These are phyloP conservation scores for Botrytis aclada DNA, from an alignment of 2,329 filamentous ascomycete species.

Conservation along the genomic window DNA sequence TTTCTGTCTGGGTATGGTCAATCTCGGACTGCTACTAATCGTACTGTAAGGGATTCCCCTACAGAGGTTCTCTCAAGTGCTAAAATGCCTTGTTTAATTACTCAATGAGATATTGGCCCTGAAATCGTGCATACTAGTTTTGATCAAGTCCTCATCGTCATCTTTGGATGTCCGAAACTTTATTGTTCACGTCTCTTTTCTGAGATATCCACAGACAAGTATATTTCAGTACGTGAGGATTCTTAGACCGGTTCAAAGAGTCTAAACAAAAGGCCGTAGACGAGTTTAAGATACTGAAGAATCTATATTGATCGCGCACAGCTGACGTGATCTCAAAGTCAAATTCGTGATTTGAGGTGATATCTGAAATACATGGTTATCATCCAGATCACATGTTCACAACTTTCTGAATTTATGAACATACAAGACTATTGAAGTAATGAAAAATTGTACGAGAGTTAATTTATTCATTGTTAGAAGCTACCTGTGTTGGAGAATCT, in stretches of 20 bases:
- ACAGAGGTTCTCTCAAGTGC: background rate
- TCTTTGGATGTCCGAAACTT: background rate
- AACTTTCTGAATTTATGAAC: background rate
- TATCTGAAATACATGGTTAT: background rate
- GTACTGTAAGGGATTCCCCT: background rate
- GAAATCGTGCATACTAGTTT: background rate
- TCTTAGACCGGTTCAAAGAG: background rate
- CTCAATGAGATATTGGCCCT: background rate
- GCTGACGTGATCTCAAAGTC: background rate
- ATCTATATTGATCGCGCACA: background rate
- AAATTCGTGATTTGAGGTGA: background rate
- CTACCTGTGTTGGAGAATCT: background rate
- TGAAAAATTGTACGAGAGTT: background rate
- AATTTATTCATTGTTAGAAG: background rate
- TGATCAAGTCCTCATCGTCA: background rate
- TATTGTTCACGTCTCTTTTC: background rate
- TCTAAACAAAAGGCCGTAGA: background rate
- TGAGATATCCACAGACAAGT: background rate
- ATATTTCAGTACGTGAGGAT: accelerated
- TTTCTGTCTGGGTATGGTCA: background rate
- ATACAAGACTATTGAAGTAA: background rate
- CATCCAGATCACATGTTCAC: background rate
- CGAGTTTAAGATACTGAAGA: background rate
- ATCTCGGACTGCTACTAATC: background rate
- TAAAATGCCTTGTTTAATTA: background rate